These are phyloP conservation scores for Amaranthus hypochondriacus DNA, from an alignment of 148 eudicot species.

Conservation along the genomic window DNA sequence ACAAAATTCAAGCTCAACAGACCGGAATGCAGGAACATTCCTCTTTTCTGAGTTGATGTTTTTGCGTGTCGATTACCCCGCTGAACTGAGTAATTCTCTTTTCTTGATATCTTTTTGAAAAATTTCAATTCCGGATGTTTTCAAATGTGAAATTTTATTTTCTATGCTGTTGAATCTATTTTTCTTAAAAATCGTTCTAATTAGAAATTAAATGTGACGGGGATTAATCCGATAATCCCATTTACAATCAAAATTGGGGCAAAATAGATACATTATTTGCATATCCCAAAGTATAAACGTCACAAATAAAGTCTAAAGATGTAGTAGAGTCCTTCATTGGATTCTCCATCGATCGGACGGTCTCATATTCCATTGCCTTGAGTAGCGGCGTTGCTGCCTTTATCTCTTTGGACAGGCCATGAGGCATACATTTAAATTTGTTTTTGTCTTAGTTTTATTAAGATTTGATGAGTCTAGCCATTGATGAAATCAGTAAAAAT, in stretches of 20 bases:
- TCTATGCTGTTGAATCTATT: constrained; percentile 27
- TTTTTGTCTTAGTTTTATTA: neutral
- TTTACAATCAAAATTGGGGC: constrained; percentile 34
- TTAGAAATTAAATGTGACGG: constrained; percentile 25
- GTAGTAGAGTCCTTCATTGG: constrained; percentile 17
- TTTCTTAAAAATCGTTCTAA: neutral
- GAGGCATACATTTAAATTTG: constrained; percentile 17
- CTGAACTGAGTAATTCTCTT: constrained; percentile 37
- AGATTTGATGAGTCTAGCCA: neutral
- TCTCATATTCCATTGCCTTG: constrained; percentile 48
- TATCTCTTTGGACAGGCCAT: constrained; percentile 41
- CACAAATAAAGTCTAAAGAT: constrained; percentile 20
- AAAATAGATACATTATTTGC: constrained; percentile 27
- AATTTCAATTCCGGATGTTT: constrained; percentile 12
- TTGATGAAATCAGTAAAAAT: constrained; percentile 22
- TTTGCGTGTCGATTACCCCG: constrained; percentile 37
- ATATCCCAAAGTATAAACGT: constrained; percentile 40
- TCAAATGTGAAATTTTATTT: constrained; percentile 12
- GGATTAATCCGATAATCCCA: constrained; percentile 40
- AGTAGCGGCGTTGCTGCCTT: constrained; percentile 42
- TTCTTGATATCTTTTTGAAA: neutral
- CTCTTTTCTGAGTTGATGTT: neutral
- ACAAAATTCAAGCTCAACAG: constrained; percentile 41
- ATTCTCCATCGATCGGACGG: constrained; percentile 18
- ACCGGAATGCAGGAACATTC: constrained; percentile 29